A percentile compares a stretch with the other conserved stretches of the same genome.
Evolutionary conservation across 441 rosid genomes (phyloP).

Genomic region (Populus tomentosa): DNA sequence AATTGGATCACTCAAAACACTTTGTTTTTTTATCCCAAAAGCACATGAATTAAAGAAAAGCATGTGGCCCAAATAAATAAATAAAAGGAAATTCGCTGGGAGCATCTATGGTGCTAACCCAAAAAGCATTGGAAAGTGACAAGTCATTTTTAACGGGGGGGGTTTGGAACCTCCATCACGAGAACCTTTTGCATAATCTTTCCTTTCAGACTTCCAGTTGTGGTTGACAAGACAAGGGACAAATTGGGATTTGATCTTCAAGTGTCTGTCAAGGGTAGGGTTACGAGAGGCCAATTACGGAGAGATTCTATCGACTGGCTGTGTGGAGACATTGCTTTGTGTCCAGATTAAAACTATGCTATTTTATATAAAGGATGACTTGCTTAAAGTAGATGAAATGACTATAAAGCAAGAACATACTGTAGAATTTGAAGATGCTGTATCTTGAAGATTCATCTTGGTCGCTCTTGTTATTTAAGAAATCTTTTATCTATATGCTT

Average conservation of each 20-base stretch:
- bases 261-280: background rate
- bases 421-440: background rate
- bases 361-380: too few relatives aligned
- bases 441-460: too few relatives aligned
- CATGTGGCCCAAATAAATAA: background rate
- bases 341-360: background rate
- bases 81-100: background rate
- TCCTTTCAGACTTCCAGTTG: background rate
- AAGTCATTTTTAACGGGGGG: background rate
- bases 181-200: too few relatives aligned
- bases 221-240: background rate
- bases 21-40: background rate
- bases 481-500: slow-evolving; percentile 38
- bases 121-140: background rate
- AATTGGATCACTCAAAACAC: slow-evolving; percentile 8
- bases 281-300: background rate
- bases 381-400: background rate
- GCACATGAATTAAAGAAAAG: background rate
- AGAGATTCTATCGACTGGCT: background rate
- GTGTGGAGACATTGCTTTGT: too few relatives aligned
- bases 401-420: background rate
- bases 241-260: background rate
- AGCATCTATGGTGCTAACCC: background rate
- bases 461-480: too few relatives aligned
- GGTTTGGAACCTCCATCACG: background rate